phyloP scores from a whole-genome alignment of 1,139 yeast species.

The Chernovozyma aurita region DNA sequence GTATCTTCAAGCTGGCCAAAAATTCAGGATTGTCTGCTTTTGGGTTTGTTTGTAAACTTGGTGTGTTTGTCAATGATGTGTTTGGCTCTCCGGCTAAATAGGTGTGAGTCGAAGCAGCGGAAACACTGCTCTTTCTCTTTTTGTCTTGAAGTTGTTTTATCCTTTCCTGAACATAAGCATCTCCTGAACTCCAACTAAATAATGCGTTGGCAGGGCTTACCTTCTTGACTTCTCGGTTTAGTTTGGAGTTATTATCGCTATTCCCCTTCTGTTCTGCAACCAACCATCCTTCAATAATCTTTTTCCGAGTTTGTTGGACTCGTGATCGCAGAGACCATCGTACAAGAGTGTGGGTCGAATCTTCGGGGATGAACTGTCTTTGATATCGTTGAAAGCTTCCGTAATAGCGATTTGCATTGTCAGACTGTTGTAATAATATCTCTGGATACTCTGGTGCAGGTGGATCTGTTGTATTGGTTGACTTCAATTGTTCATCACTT shows the following conservation, averaged over 20 bases:
- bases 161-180: conserved; percentile 32
- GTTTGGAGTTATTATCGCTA: conserved; percentile 4
- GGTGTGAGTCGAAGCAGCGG: background rate
- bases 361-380: conserved; percentile 28
- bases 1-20: background rate
- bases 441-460: conserved; percentile 26
- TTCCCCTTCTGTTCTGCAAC: conserved; percentile 4
- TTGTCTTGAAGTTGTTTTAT: conserved; percentile 14
- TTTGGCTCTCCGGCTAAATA: background rate
- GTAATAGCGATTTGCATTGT: conserved; percentile 29
- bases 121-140: conserved; percentile 5
- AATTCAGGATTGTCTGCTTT: background rate
- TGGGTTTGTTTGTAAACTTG: background rate
- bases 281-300: conserved; percentile 27
- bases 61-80: background rate
- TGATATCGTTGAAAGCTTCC: conserved; percentile 31
- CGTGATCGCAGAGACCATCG: conserved; percentile 31
- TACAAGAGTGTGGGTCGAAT: conserved; percentile 15
- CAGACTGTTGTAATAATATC: conserved; percentile 27
- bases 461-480: background rate
- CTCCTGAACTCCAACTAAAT: conserved; percentile 45
- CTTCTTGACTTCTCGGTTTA: conserved; percentile 1
- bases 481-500: background rate
- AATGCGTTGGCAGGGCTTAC: conserved; percentile 25
- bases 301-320: conserved; percentile 25